A percentile compares a stretch with the other conserved stretches of the same genome.
These are phyloP conservation scores for Kurtzmaniella quercitrusa DNA, from an alignment of 1,139 yeast species.

Conservation along the genomic window DNA sequence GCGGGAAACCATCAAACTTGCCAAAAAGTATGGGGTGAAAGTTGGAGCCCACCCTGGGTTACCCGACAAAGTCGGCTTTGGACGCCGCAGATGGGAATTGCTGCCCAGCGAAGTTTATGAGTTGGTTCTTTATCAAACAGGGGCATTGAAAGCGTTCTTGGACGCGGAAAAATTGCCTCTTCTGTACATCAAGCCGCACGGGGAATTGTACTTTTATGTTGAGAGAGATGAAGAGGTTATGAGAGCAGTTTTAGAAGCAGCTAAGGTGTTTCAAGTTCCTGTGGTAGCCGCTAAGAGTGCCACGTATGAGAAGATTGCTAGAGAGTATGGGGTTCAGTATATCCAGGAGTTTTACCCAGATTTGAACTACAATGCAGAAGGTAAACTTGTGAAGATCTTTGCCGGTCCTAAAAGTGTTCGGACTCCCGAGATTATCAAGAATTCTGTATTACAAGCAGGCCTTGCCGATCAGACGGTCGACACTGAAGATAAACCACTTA, in stretches of 20 bases:
- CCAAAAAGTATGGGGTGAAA: slow-evolving; percentile 26
- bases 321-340: slow-evolving; percentile 24
- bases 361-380: slow-evolving; percentile 27
- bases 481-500: slow-evolving; percentile 16
- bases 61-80: slow-evolving; percentile 34
- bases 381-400: slow-evolving; percentile 20
- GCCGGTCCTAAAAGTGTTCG: slow-evolving; percentile 18
- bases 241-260: slow-evolving; percentile 31
- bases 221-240: slow-evolving; percentile 29
- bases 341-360: slow-evolving; percentile 35
- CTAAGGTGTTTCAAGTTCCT: slow-evolving; percentile 29
- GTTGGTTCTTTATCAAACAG: slow-evolving; percentile 32
- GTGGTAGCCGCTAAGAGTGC: slow-evolving; percentile 25
- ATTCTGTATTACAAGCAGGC: slow-evolving; percentile 22
- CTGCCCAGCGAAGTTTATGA: slow-evolving; percentile 31
- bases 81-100: slow-evolving; percentile 28
- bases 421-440: slow-evolving; percentile 25
- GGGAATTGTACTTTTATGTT: slow-evolving; percentile 32
- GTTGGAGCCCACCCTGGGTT: slow-evolving; percentile 37
- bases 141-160: slow-evolving; percentile 32
- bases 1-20: slow-evolving; percentile 26
- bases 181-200: slow-evolving; percentile 33
- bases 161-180: slow-evolving; percentile 30
- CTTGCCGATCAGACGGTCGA: slow-evolving; percentile 14
- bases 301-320: slow-evolving; percentile 18